phyloP scores from a whole-genome alignment of 2,329 filamentous ascomycete genomes.

The Raffaelea arxii region DNA sequence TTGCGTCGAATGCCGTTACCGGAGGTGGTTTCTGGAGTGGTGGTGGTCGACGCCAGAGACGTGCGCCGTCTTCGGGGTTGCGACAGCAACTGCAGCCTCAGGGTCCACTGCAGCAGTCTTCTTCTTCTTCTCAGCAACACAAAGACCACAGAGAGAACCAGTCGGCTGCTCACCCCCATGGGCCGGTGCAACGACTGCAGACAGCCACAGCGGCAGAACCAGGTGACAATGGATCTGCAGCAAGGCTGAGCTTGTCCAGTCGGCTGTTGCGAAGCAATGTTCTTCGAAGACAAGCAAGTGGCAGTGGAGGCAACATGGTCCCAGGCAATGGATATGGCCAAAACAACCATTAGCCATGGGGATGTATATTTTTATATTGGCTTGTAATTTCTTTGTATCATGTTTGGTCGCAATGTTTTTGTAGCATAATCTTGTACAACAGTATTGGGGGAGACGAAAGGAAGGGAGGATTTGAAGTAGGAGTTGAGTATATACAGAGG shows the following conservation, averaged over 20 bases:
- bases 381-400: too few relatives aligned
- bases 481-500: too few relatives aligned
- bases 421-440: too few relatives aligned
- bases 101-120: conserved; percentile 6
- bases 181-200: neutral
- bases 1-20: neutral
- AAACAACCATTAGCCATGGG: too few relatives aligned
- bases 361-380: too few relatives aligned
- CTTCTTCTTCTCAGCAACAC: too few relatives aligned
- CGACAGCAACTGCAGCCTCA: conserved; percentile 8
- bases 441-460: too few relatives aligned
- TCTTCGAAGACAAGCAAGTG: neutral
- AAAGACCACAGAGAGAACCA: neutral
- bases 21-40: conserved; percentile 6
- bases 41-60: conserved; percentile 2
- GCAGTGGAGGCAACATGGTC: too few relatives aligned
- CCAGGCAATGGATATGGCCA: too few relatives aligned
- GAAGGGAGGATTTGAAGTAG: too few relatives aligned
- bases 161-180: neutral
- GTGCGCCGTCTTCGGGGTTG: conserved; percentile 1
- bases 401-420: too few relatives aligned
- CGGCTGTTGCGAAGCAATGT: conserved; percentile 22
- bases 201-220: neutral
- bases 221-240: conserved; percentile 16
- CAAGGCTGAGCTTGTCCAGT: conserved; percentile 39